These are phyloP conservation scores for Tephrocybe sp. DNA, from an alignment of 768 basidiomycete species.

Conservation along the genomic window DNA sequence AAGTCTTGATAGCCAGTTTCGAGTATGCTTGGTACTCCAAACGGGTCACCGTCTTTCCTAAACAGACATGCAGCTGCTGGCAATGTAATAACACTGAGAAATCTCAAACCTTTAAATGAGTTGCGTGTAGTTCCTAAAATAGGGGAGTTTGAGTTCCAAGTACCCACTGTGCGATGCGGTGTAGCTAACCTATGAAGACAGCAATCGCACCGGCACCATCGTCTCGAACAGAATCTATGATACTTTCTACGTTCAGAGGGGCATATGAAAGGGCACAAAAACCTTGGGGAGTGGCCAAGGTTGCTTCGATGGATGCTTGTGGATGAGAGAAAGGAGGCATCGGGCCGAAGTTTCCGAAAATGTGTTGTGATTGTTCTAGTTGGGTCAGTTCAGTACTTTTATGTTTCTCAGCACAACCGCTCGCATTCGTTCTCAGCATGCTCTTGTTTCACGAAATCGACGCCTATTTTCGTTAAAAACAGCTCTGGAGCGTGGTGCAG, in stretches of 20 bases:
- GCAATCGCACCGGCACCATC: slow-evolving; percentile 69
- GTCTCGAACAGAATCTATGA: slow-evolving; percentile 61
- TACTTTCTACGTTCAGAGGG: slow-evolving; percentile 51
- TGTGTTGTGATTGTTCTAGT: not conserved
- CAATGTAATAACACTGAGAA: not conserved
- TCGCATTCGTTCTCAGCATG: not conserved
- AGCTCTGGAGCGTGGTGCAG: slow-evolving; percentile 23
- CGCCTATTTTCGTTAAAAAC: slow-evolving; percentile 2
- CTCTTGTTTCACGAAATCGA: not conserved
- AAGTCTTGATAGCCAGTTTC: slow-evolving; percentile 75
- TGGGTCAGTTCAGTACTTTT: not conserved
- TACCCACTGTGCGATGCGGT: not conserved
- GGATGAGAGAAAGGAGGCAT: slow-evolving; percentile 13
- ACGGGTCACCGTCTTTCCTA: slow-evolving; percentile 68
- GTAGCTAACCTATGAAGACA: slow-evolving; percentile 61
- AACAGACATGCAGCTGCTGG: not conserved
- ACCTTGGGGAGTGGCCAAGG: slow-evolving; percentile 41
- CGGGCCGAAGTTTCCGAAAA: not conserved
- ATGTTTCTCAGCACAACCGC: not conserved
- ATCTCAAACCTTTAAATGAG: slow-evolving; percentile 67
- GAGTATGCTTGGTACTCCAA: slow-evolving; percentile 86
- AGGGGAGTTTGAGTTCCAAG: not conserved
- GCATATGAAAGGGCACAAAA: slow-evolving; percentile 57
- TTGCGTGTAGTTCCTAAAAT: slow-evolving; percentile 68
- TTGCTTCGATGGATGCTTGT: slow-evolving; percentile 42